These are phyloP conservation scores for Yamadazyma scolyti DNA, from an alignment of 805 yeast genomes.

Conservation along the genomic window DNA sequence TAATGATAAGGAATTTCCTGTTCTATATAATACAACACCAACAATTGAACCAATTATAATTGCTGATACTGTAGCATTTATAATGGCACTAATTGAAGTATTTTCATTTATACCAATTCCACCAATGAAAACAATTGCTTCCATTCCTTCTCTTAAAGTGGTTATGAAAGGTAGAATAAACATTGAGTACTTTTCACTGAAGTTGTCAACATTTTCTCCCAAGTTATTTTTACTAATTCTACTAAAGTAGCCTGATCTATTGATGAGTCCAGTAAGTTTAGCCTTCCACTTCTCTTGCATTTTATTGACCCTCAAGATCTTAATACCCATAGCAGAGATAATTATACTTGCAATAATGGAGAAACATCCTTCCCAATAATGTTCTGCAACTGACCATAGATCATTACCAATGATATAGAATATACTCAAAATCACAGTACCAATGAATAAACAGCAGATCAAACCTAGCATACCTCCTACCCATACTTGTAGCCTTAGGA, in stretches of 20 bases:
- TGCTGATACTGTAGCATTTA: constrained; percentile 56
- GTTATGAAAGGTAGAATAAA: constrained; percentile 75
- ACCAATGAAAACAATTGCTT: constrained; percentile 88
- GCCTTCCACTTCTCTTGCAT: constrained; percentile 44
- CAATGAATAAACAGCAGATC: constrained; percentile 35
- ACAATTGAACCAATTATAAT: constrained; percentile 54
- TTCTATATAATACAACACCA: constrained; percentile 66
- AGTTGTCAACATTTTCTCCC: constrained; percentile 4
- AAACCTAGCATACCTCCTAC: constrained; percentile 41
- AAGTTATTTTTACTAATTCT: constrained; percentile 7
- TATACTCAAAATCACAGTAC: constrained; percentile 33
- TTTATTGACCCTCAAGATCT: constrained; percentile 39
- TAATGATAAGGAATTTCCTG: constrained; percentile 75
- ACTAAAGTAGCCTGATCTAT: constrained; percentile 18
- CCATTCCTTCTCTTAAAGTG: constrained; percentile 83
- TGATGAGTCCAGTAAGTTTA: constrained; percentile 29
- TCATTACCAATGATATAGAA: constrained; percentile 42
- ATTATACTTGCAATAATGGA: constrained; percentile 42
- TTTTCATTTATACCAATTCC: constrained; percentile 57
- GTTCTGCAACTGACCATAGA: constrained; percentile 44
- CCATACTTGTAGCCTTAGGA: constrained; percentile 40
- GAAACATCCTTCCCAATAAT: constrained; percentile 46
- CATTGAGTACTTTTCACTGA: constrained; percentile 24
- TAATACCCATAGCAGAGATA: constrained; percentile 45
- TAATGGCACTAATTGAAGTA: constrained; percentile 45